phyloP scores from a whole-genome alignment of 228 moss, liverwort and hornwort species.

The Sphagnum magellanicum region DNA sequence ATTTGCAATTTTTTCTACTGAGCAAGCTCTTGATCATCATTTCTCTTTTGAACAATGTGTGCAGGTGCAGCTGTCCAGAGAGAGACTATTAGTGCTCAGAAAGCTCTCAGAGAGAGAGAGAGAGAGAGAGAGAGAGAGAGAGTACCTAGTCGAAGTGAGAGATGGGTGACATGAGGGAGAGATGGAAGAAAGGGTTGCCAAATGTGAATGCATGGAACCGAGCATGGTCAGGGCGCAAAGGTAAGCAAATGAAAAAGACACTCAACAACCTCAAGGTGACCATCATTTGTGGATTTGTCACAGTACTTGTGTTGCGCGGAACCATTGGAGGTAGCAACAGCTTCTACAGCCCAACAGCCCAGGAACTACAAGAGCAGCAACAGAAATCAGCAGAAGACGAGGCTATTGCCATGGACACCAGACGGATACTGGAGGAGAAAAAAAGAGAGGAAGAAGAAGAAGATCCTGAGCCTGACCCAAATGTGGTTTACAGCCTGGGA shows the following conservation, averaged over 20 bases:
- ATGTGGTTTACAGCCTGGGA: slow-evolving; percentile 30
- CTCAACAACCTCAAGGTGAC: slow-evolving; percentile 41
- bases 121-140: no score
- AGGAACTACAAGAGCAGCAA: slow-evolving; percentile 1
- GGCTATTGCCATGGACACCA: background rate
- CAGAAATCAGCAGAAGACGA: background rate
- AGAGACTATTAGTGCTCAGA: no score
- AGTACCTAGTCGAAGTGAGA: no score
- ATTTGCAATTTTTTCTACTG: no score
- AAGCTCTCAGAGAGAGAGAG: no score
- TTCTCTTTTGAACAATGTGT: no score
- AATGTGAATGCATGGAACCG: background rate
- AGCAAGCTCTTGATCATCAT: no score
- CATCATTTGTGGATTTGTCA: slow-evolving; percentile 20
- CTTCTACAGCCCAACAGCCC: background rate
- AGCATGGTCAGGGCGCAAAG: background rate
- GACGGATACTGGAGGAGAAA: background rate
- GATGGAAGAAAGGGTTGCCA: background rate
- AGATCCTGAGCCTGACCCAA: slow-evolving; percentile 17
- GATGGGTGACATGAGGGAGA: background rate
- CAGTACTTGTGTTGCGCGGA: slow-evolving; percentile 47
- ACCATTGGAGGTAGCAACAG: slow-evolving; percentile 39
- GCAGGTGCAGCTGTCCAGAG: no score
- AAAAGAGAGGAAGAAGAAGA: background rate
- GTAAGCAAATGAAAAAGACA: slow-evolving; percentile 15